Conservation (phyloP, 768 basidiomycete genomes). For the Auriscalpium orientale region DNA sequence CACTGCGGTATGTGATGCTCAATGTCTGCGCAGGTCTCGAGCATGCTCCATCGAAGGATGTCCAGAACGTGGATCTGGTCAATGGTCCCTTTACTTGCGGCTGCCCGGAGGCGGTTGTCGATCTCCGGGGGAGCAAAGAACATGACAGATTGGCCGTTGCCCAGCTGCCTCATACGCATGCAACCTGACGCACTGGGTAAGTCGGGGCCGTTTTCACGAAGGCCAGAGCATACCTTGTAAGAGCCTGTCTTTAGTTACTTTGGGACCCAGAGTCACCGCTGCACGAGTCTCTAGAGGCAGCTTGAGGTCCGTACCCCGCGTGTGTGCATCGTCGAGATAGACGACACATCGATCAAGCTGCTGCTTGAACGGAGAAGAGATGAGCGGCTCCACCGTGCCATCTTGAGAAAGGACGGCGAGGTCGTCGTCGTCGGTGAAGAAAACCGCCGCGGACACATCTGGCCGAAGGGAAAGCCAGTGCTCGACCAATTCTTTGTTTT, state of each 20-base stretch:
- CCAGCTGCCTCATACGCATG: conserved; percentile 13
- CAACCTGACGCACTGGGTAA: conserved; percentile 2
- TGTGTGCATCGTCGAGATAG: conserved; percentile 49
- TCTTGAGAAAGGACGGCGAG: conserved; percentile 31
- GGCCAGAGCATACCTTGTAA: conserved; percentile 33
- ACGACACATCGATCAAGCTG: conserved; percentile 33
- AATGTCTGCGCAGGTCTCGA: conserved; percentile 12
- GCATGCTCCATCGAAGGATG: conserved; percentile 10
- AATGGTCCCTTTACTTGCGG: not conserved
- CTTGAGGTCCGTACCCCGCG: conserved; percentile 45
- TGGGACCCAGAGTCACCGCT: conserved; percentile 43
- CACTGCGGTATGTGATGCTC: conserved; percentile 6
- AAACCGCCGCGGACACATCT: conserved; percentile 34
- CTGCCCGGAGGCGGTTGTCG: conserved; percentile 5
- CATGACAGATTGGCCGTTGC: conserved; percentile 11
- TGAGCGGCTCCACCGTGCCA: conserved; percentile 26
- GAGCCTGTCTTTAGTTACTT: conserved; percentile 44
- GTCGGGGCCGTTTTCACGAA: not conserved
- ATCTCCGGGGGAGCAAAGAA: conserved; percentile 8
- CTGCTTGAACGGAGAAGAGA: conserved; percentile 29
- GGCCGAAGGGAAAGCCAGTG: conserved; percentile 30
- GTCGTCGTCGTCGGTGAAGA: conserved; percentile 27
- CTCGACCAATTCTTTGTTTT: conserved; percentile 32
- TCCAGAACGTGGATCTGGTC: conserved; percentile 1
- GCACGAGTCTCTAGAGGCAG: conserved; percentile 35